Evolutionary conservation across 805 yeast genomes (phyloP), one percentile per base, ranked within the genome.

Genomic region (Clavispora santaluciae): DNA sequence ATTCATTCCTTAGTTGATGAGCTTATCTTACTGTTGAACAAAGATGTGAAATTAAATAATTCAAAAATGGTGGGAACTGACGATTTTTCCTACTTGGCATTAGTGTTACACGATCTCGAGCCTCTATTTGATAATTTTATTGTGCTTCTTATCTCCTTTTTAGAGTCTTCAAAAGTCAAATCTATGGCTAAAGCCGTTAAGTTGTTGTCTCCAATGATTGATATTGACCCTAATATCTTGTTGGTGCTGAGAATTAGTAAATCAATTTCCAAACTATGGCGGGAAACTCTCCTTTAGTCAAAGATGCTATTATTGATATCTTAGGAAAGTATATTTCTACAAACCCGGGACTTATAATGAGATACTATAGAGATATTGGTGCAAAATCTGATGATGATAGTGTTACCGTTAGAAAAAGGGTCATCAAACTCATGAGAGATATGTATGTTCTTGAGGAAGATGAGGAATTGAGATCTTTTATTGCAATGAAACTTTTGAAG

Each of bases 301-400:
- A 88, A 43, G 89, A 83, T 51, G 86, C 95, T 0, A 82, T 82
- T 2, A 63, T 88, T 22, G 93, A 86, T 33, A 66, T 88, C 29
- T 60, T 88, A 20, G 71, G 73, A 9, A 70, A 66, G 38, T 76
- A 72, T 40, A 54, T 81, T 29, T 51, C 61, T 2, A 49, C 64
- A 2, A 68, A 68, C 37, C 76, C 78, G 0, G 70, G 66, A 3
- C 55, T 72, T 22, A 64, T 75, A 16, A 68, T 69, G 2, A 72
- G 70, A 21, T 81, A 75, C 46, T 77, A 77, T 53, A 61, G 56
- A 7, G 62, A 75, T 13, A 60, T 84, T 6, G 66, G 79, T 33
- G 73, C 66, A 9, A 55, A 79, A 48, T 55, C 73, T 24, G 64
- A 60, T 40, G 93, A 87, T 51, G 73, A 72, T 6, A 84, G 91